Percentiles rank a stretch among this genome's conserved stretches.
Conservation (phyloP, 208 protist genomes). For the Trypanosoma mega region DNA sequence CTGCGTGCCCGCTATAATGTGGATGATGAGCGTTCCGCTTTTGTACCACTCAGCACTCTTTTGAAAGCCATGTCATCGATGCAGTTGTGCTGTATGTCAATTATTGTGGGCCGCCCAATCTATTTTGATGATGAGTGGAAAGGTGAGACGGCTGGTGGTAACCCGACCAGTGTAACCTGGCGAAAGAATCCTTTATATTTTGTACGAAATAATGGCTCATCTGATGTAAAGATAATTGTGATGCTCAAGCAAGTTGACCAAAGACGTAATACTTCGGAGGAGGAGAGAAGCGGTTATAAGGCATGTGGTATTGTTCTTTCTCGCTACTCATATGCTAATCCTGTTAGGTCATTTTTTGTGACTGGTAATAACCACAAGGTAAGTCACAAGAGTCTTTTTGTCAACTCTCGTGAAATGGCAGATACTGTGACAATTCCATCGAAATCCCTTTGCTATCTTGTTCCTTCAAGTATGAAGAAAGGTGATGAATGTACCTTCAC, state of each 20-base stretch:
- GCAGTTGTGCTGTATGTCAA: conserved; percentile 42
- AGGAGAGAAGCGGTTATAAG: conserved; percentile 21
- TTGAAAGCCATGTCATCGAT: conserved; percentile 46
- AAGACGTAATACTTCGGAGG: conserved; percentile 16
- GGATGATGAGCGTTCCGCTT: conserved; percentile 36
- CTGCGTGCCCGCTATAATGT: conserved; percentile 25
- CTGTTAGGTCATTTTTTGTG: conserved; percentile 27
- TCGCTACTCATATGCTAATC: conserved; percentile 14
- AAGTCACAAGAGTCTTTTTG: conserved; percentile 31
- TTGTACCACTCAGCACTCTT: conserved; percentile 63
- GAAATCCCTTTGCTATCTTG: conserved; percentile 38
- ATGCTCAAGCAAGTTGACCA: conserved; percentile 34
- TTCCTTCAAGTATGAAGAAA: conserved; percentile 29
- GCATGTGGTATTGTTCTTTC: conserved; percentile 27
- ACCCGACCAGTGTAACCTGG: conserved; percentile 53
- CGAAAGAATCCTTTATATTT: conserved; percentile 60
- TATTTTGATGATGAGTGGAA: conserved; percentile 50
- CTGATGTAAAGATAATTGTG: too few relatives aligned
- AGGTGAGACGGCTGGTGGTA: conserved; percentile 48
- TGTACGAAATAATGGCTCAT: conserved; percentile 46
- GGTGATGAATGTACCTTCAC: conserved; percentile 30
- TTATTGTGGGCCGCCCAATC: conserved; percentile 26
- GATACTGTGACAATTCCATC: conserved; percentile 25
- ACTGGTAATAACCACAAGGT: conserved; percentile 40
- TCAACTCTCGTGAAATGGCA: conserved; percentile 34